Evolutionary conservation across 163 green algal species (phyloP).

Genomic region (Chlorella variabilis): DNA sequence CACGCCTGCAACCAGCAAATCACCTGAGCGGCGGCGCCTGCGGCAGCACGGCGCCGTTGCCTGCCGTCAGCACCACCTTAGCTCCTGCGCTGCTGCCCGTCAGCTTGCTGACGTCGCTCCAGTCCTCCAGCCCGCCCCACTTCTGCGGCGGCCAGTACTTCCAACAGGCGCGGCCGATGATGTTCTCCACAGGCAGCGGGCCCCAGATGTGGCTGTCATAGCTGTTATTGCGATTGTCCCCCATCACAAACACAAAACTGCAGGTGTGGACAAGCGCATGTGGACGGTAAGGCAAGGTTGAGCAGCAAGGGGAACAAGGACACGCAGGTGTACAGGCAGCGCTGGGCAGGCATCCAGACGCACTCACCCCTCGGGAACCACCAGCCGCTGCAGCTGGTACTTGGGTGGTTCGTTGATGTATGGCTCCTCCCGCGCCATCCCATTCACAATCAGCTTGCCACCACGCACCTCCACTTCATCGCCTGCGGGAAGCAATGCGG

Average conservation of each 20-base stretch:
- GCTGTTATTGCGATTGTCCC: constrained; percentile 99
- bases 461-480: constrained; percentile 94
- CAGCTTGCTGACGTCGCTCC: constrained; percentile 42
- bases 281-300: too few species aligned
- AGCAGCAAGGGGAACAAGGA: too few species aligned
- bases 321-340: too few species aligned
- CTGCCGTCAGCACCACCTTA: constrained; percentile 12
- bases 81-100: background rate
- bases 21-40: constrained; percentile 1
- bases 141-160: constrained; percentile 94
- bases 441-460: constrained; percentile 92
- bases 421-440: constrained; percentile 73
- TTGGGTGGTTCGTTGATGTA: constrained; percentile 87
- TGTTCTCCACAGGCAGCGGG: constrained; percentile 86
- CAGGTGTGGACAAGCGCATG: too few species aligned
- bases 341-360: too few species aligned
- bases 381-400: constrained; percentile 76
- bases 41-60: background rate
- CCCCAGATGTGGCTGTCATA: constrained; percentile 98
- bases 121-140: constrained; percentile 56
- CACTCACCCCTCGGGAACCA: constrained; percentile 79
- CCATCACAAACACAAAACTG: constrained; percentile 90
- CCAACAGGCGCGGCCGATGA: constrained; percentile 88
- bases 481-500: constrained; percentile 47
- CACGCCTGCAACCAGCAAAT: background rate